Conservation (phyloP, 768 basidiomycete species). For the Termitomyces sp. region DNA sequence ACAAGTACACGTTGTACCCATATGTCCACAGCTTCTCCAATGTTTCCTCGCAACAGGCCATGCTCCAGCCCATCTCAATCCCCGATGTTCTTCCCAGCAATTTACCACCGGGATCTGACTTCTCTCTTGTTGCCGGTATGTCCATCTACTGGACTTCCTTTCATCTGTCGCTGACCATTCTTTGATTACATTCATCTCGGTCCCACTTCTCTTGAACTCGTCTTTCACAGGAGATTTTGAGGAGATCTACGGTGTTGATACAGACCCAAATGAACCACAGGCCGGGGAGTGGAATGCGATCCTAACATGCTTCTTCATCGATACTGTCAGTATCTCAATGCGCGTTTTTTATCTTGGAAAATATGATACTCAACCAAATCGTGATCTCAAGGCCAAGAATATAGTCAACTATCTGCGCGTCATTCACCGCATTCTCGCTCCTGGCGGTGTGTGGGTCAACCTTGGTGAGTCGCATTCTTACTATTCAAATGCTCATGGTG, state of each 20-base stretch:
- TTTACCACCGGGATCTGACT: constrained; percentile 60
- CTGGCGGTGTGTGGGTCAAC: constrained; percentile 92
- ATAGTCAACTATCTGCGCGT: constrained; percentile 88
- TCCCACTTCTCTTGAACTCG: not conserved
- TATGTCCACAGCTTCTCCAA: constrained; percentile 95
- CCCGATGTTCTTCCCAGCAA: constrained; percentile 82
- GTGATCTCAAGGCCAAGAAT: constrained; percentile 69
- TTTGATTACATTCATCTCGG: too few relatives aligned
- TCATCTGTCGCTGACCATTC: not conserved
- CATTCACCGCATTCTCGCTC: constrained; percentile 77
- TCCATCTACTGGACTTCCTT: not conserved
- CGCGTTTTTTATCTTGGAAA: not conserved
- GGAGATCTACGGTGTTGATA: constrained; percentile 76
- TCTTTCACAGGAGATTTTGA: constrained; percentile 75
- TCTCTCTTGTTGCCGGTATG: constrained; percentile 84
- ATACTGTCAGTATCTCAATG: constrained; percentile 60
- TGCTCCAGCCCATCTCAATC: constrained; percentile 67
- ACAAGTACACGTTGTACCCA: constrained; percentile 77
- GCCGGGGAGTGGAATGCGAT: constrained; percentile 84
- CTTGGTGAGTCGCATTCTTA: constrained; percentile 46
- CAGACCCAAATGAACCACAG: constrained; percentile 59
- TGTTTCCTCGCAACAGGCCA: constrained; percentile 48
- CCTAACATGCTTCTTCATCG: constrained; percentile 95
- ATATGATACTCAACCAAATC: not conserved
- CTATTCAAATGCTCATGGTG: not conserved